phyloP scores from a whole-genome alignment of 495 filamentous ascomycete genomes.

The Melanomma pulvis-pyrius region DNA sequence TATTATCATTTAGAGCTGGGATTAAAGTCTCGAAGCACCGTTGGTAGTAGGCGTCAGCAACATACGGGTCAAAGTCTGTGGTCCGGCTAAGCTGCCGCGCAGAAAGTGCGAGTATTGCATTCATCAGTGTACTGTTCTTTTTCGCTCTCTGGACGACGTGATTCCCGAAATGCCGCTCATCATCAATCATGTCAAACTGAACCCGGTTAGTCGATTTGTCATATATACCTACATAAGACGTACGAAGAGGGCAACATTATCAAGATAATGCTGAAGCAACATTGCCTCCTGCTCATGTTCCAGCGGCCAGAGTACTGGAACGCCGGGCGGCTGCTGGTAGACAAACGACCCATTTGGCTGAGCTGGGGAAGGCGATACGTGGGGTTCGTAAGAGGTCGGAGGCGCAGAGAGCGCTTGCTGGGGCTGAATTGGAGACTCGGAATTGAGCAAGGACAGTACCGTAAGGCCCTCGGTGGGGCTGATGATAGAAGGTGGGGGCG shows the following conservation, averaged over 20 bases:
- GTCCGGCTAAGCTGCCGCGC: constrained; percentile 34
- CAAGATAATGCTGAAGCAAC: constrained; percentile 31
- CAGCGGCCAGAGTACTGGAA: constrained; percentile 30
- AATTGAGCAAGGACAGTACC: constrained; percentile 30
- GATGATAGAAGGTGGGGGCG: constrained; percentile 1
- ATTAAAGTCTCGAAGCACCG: constrained; percentile 32
- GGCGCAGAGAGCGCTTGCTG: background rate
- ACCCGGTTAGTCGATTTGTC: background rate
- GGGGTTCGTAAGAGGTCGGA: constrained; percentile 4
- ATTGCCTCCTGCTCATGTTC: constrained; percentile 36
- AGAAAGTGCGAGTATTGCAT: constrained; percentile 35
- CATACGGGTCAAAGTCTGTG: constrained; percentile 30
- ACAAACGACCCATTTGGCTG: constrained; percentile 6
- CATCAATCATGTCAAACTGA: constrained; percentile 34
- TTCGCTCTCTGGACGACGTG: constrained; percentile 32
- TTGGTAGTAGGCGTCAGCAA: constrained; percentile 34
- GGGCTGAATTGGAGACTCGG: constrained; percentile 17
- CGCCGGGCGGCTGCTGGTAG: constrained; percentile 23
- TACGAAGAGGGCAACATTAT: constrained; percentile 33
- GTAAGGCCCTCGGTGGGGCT: constrained; percentile 25
- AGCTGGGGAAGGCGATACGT: background rate
- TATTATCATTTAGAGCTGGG: constrained; percentile 28
- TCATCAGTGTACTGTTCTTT: constrained; percentile 32
- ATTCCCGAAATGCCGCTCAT: constrained; percentile 18
- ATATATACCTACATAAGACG: background rate